phyloP scores from a whole-genome alignment of 2,329 filamentous ascomycete genomes.

The Xylaria arbuscula region DNA sequence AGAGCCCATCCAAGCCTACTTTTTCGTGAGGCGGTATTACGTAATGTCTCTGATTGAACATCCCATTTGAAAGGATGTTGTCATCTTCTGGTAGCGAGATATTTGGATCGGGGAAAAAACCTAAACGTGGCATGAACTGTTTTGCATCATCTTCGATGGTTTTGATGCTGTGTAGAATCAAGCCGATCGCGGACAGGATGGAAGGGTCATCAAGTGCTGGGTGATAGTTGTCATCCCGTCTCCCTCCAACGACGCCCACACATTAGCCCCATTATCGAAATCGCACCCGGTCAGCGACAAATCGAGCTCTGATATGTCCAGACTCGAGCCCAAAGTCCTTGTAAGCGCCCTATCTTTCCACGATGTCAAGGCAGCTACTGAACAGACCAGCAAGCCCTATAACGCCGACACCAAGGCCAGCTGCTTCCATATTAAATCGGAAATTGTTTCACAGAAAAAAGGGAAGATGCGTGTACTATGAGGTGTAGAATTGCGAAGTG shows the following conservation, averaged over 20 bases:
- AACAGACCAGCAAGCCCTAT: slow-evolving; percentile 22
- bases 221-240: neutral
- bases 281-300: slow-evolving; percentile 10
- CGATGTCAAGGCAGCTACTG: slow-evolving; percentile 23
- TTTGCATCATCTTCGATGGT: slow-evolving; percentile 9
- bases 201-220: slow-evolving; percentile 16
- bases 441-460: neutral
- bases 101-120: neutral
- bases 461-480: neutral
- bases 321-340: slow-evolving; percentile 18
- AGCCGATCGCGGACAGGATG: neutral
- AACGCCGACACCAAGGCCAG: slow-evolving; percentile 15
- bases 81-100: neutral
- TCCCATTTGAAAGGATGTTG: neutral
- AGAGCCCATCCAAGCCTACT: slow-evolving; percentile 25
- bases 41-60: neutral
- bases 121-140: neutral
- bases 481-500: too few relatives aligned
- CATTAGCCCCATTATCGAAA: slow-evolving; percentile 27
- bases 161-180: slow-evolving; percentile 17
- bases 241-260: slow-evolving; percentile 18
- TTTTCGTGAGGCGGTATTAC: neutral
- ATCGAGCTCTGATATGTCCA: slow-evolving; percentile 4
- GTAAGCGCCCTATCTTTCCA: slow-evolving; percentile 24
- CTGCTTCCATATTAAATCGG: slow-evolving; percentile 19